Conservation (phyloP, 129 eudicot genomes). For the Helianthus annuus region DNA sequence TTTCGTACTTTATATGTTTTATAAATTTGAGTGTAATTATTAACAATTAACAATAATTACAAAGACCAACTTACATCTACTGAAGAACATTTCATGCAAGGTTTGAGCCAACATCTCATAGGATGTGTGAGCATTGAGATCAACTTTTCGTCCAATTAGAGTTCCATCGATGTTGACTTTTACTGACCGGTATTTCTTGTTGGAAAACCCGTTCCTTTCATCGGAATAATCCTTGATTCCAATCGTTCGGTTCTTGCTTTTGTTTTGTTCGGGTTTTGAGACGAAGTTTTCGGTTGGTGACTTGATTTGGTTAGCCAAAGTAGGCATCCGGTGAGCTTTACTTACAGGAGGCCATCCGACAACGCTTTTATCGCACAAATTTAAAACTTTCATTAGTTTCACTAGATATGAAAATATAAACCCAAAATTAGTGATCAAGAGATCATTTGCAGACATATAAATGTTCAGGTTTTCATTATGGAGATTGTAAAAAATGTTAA, state of each 20-base stretch:
- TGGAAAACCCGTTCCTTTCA: slow-evolving; percentile 33
- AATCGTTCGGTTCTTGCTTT: slow-evolving; percentile 38
- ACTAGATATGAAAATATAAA: neutral
- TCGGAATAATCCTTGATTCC: slow-evolving; percentile 36
- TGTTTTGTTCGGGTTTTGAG: slow-evolving; percentile 47
- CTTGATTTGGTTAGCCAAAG: slow-evolving; percentile 71
- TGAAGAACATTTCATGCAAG: slow-evolving; percentile 76
- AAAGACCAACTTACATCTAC: slow-evolving; percentile 49
- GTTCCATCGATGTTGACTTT: slow-evolving; percentile 96
- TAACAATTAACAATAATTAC: neutral
- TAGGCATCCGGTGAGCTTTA: slow-evolving; percentile 78
- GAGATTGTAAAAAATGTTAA: neutral
- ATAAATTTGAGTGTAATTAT: neutral
- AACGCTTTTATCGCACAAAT: slow-evolving; percentile 34
- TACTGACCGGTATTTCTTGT: slow-evolving; percentile 59
- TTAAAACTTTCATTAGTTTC: slow-evolving; percentile 9
- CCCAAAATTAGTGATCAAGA: slow-evolving; percentile 1
- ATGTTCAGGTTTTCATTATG: neutral
- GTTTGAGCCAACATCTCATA: slow-evolving; percentile 73
- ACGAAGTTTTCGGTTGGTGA: slow-evolving; percentile 51
- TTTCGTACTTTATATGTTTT: neutral
- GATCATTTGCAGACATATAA: slow-evolving; percentile 6
- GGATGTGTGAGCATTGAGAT: slow-evolving; percentile 74
- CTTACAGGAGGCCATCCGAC: slow-evolving; percentile 98
- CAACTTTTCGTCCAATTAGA: slow-evolving; percentile 90